phyloP scores from a whole-genome alignment of 768 basidiomycete genomes.

The Pulveroboletus ravenelii region DNA sequence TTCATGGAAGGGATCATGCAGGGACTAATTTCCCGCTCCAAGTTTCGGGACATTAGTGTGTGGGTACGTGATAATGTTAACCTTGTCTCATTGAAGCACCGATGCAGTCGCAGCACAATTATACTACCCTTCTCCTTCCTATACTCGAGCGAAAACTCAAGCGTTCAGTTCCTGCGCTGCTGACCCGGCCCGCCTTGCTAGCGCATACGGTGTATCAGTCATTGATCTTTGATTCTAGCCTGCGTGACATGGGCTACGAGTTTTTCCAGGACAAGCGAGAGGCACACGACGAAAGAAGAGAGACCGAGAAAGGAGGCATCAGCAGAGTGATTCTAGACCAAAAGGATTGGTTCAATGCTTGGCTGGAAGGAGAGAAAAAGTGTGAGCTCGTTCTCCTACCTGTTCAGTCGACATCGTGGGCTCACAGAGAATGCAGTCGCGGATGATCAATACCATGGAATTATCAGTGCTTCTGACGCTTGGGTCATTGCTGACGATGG shows the following conservation, averaged over 20 bases:
- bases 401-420: background rate
- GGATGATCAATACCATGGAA: slow-evolving; percentile 80
- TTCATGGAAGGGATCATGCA: slow-evolving; percentile 81
- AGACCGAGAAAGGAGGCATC: slow-evolving; percentile 63
- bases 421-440: slow-evolving; percentile 52
- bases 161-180: slow-evolving; percentile 65
- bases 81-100: background rate
- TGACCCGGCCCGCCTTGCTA: slow-evolving; percentile 76
- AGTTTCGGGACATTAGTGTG: slow-evolving; percentile 61
- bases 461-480: slow-evolving; percentile 76
- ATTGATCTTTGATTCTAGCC: slow-evolving; percentile 75
- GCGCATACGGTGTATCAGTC: slow-evolving; percentile 97
- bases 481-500: slow-evolving; percentile 79
- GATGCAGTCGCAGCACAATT: slow-evolving; percentile 62
- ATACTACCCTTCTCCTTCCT: slow-evolving; percentile 73
- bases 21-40: slow-evolving; percentile 57
- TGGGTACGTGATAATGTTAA: slow-evolving; percentile 49
- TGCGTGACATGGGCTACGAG: slow-evolving; percentile 71
- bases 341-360: slow-evolving; percentile 85
- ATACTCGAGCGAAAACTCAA: slow-evolving; percentile 71
- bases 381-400: slow-evolving; percentile 49
- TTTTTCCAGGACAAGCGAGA: slow-evolving; percentile 31
- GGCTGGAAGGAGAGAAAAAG: slow-evolving; percentile 84
- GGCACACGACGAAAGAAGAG: slow-evolving; percentile 11
- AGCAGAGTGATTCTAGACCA: slow-evolving; percentile 78